phyloP scores from a whole-genome alignment of 176 grass and related monocot species.

The barley (Hordeum vulgare) region MorexV3_pseudomolecules_assembly NC_058521.1:1376796-1377295 shows the following conservation, averaged over 20 bases:
- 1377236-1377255: slow-evolving; percentile 19
- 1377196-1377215: background rate
- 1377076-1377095: slow-evolving; percentile 68
- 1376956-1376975: background rate
- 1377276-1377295: slow-evolving; percentile 19
- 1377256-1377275: slow-evolving; percentile 9
- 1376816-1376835: slow-evolving; percentile 81
- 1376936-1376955: background rate
- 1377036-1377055: slow-evolving; percentile 56
- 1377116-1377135: background rate
- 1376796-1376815: slow-evolving; percentile 90
- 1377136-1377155: background rate
- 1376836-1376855: slow-evolving; percentile 57
- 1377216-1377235: background rate
- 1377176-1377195: background rate
- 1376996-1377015: slow-evolving; percentile 80
- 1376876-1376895: slow-evolving; percentile 90
- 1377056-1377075: slow-evolving; percentile 66
- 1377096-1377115: slow-evolving; percentile 81
- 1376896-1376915: slow-evolving; percentile 7
- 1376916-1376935: background rate
- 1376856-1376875: slow-evolving; percentile 68
- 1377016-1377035: slow-evolving; percentile 51
- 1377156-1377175: background rate
- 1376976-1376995: slow-evolving; percentile 46